Percentiles rank a stretch among this genome's conserved stretches.
phyloP scores from a whole-genome alignment of 192 early-diverging fungal genomes.

The Martensiomyces pterosporus region DNA sequence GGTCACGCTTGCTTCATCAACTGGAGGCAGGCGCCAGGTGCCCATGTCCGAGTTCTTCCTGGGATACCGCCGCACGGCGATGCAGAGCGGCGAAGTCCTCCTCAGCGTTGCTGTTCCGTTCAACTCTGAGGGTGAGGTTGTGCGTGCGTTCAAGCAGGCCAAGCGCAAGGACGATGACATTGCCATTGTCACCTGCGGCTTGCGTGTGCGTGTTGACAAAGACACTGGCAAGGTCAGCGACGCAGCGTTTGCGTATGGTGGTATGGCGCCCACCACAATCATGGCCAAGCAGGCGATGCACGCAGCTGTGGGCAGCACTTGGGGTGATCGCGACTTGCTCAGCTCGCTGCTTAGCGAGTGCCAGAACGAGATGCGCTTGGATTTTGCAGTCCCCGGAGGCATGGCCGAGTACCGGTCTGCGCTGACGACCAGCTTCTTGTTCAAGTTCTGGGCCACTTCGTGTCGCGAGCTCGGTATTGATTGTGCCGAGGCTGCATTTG shows the following conservation, averaged over 20 bases:
- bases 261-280: constrained; percentile 66
- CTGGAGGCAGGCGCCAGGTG: constrained; percentile 48
- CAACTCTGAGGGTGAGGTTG: constrained; percentile 54
- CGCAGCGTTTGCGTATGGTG: constrained; percentile 70
- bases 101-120: constrained; percentile 66
- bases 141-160: constrained; percentile 80
- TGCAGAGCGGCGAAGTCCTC: constrained; percentile 62
- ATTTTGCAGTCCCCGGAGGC: constrained; percentile 56
- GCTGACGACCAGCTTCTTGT: constrained; percentile 57
- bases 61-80: constrained; percentile 75
- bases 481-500: constrained; percentile 7
- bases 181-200: constrained; percentile 77
- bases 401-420: constrained; percentile 67
- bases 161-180: constrained; percentile 87
- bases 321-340: constrained; percentile 53
- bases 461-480: constrained; percentile 13
- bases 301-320: constrained; percentile 51
- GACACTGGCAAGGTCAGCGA: constrained; percentile 49
- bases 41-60: constrained; percentile 71
- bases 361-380: constrained; percentile 46
- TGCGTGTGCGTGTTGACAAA: constrained; percentile 55
- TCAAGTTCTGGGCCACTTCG: constrained; percentile 61
- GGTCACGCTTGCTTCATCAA: constrained; percentile 30
- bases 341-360: constrained; percentile 39
- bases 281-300: constrained; percentile 51